Base-by-base conservation (phyloP, 805 yeast species). In the Ogataea corticis region DNA sequence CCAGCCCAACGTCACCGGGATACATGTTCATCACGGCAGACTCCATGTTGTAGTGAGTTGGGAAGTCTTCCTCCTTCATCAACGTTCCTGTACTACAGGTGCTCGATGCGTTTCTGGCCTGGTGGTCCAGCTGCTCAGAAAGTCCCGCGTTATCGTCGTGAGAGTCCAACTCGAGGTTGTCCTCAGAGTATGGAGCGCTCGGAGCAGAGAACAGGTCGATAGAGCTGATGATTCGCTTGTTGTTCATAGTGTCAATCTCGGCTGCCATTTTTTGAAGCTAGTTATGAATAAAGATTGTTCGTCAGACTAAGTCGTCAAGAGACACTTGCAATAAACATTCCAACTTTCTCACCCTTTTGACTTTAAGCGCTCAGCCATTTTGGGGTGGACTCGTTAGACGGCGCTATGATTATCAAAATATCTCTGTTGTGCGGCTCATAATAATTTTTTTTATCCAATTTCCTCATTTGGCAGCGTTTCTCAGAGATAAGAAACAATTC, bases 401-500 rank as follows among this genome's bases (percentile, higher is more conserved):
- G 40, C 40, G 40, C 40, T 37, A 27, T 18, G 25, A 27, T 25
- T 27, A 25, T 12, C 15, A 19, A 28, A 5, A 37, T 16, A 28
- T 13, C 7, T 13, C 15, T 38, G 37, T 41, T 38, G 38, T 35
- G 41, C 48, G 45, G 51, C 48, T 35, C 44, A 25, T 14, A 11
- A 7, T 28, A 7, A 7, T 28, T 28, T 28, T 28, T 28, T 28
- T 28, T 28, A 4, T n/a, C 28, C 41, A 14, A 3, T 37, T 37
- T 33, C 29, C 38, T 31, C 28, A 46, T 39, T 40, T 43, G 28
- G 60, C 44, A 1, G 88, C 83, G 55, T 88, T 88, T 57, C 87
- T 73, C 77, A 87, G 80, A 0, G 96, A 89, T 40, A 92, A 69
- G 68, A 86, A 91, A 43, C 97, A 90, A 62, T 94, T 92, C 98